Evolutionary conservation across 2,329 filamentous ascomycete species (phyloP), one percentile per base, ranked within the genome.

Genomic region (Alternaria angustiovoidea): DNA sequence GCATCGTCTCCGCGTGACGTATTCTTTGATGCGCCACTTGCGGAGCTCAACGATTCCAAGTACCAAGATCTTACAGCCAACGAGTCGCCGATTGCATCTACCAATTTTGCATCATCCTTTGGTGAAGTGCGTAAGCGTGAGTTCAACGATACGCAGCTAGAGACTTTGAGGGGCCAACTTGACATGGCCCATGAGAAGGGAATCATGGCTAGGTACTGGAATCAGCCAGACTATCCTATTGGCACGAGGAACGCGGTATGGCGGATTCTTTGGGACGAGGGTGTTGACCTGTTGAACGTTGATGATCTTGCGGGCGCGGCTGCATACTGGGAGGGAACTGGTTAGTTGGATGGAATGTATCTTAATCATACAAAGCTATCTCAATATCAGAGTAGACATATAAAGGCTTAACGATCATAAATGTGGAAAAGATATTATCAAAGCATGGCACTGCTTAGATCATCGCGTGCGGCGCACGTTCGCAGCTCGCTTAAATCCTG

Each of bases 141-240:
- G 9, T 73, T 86, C 46, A 83, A 81, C 51, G 78, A 73, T 1
- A 81, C 79, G 22, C 86, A 89, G 71, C 69, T 86, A 18, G 79
- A 78, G n/a, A 74, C 78, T 26, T 72, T 90, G 65, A 75, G 82
- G 26, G 70, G 64, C 9, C 88, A 90, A 74, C 80, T 90, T 18
- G 72, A 69, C 0, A 70, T 71, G 0, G 88, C 88, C 5, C 84
- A 85, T 65, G 78, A 75, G 14, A 86, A 82, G 69, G 88, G 87
- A 0, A 88, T 91, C 59, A 79, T 78, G 57, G 83, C 83, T 1
- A 77, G 88, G 57, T 90, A 90, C 69, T 90, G 87, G 88, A 85
- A 87, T 54, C 83, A 85, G 63, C 88, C 88, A 0, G 79, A 78
- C 2, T 90, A 83, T 80, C 73, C 73, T 7, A 76, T 89, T 28